Base-by-base conservation (phyloP, 2,329 filamentous ascomycete species). In the Diaporthe velutina region DNA sequence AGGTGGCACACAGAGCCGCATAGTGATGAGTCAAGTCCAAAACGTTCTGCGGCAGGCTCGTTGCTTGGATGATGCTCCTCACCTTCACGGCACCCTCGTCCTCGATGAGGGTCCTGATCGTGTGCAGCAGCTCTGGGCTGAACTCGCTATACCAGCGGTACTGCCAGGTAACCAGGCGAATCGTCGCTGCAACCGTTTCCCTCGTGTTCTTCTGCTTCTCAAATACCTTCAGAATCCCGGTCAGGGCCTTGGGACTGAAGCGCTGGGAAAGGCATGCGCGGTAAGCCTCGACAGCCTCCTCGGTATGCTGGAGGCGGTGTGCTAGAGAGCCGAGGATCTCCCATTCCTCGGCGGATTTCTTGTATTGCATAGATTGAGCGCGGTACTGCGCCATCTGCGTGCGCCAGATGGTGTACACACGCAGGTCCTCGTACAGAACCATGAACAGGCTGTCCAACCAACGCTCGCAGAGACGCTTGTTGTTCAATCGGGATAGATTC, bases 91-190 rank as follows among this genome's bases (percentile, higher is more conserved):
- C 96, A 74, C 97, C 97, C 85, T 99, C 97, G 78, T 98, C 96
- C 84, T 98, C 97, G 81, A 99, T 99, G 78, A 99, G 88, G 78
- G 94, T 95, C 76, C 97, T 93, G 80, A 98, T 94, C 4, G 94
- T 93, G 83, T 93, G 95, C 71, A 99, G 90, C 57, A 99, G 89
- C 77, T 96, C 93, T 0, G 97, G 97, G 25, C 96, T 98, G 85
- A 99, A 99, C 90, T 99, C 97, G 73, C 96, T 98, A 86, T 99
- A 99, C 97, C 97, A 99, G 79, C 97, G 90, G 85, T 98, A 99
- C 85, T 99, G 97, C 97, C 97, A 99, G 17, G 96, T 97, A 45
- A 98, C 95, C 55, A 99, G 87, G 70, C 95, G 89, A 78, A 99
- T 98, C 74, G 98, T 88, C n/a, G 94, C 93, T 38, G 92, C 93